A percentile compares a stretch with the other conserved stretches of the same genome.
Evolutionary conservation across 2,329 filamentous ascomycete genomes (phyloP).

Genomic region (Proliferodiscus dingleyae): DNA sequence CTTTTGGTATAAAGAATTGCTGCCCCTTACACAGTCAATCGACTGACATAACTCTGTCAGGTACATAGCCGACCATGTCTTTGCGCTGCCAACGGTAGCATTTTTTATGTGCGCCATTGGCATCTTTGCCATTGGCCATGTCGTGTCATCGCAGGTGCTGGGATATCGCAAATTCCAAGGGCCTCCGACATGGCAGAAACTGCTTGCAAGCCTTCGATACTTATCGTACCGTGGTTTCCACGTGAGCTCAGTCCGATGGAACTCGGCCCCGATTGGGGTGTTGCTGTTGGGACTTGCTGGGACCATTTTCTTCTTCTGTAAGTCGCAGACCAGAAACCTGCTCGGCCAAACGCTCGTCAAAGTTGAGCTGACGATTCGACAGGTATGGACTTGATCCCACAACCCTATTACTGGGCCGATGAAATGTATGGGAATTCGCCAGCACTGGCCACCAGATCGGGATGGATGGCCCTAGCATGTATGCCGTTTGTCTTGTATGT

Average conservation of each 20-base stretch:
- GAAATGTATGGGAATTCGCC: slow-evolving; percentile 58
- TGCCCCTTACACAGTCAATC: not conserved
- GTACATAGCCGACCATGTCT: slow-evolving; percentile 16
- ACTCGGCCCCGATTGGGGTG: slow-evolving; percentile 11
- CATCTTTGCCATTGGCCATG: slow-evolving; percentile 5
- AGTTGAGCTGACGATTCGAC: not conserved
- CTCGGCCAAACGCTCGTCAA: no score
- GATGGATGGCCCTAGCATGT: slow-evolving; percentile 86
- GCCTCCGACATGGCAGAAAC: slow-evolving; percentile 2
- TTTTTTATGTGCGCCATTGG: slow-evolving; percentile 13
- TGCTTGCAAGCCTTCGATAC: slow-evolving; percentile 1
- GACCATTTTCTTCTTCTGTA: slow-evolving; percentile 12
- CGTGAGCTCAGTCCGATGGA: slow-evolving; percentile 8
- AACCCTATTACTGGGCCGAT: slow-evolving; percentile 21
- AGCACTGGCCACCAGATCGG: slow-evolving; percentile 75
- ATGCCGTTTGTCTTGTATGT: slow-evolving; percentile 53
- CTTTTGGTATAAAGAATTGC: slow-evolving; percentile 41
- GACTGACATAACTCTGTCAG: not conserved
- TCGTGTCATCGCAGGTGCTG: not conserved
- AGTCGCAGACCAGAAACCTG: not conserved
- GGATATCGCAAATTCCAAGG: not conserved
- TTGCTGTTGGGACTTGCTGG: slow-evolving; percentile 11
- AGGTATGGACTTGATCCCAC: slow-evolving; percentile 11
- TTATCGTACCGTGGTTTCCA: slow-evolving; percentile 10
- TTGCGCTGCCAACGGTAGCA: slow-evolving; percentile 6